Evolutionary conservation across 352 stramenopile species (phyloP).

Genomic region (Thraustochytrium sp.): DNA sequence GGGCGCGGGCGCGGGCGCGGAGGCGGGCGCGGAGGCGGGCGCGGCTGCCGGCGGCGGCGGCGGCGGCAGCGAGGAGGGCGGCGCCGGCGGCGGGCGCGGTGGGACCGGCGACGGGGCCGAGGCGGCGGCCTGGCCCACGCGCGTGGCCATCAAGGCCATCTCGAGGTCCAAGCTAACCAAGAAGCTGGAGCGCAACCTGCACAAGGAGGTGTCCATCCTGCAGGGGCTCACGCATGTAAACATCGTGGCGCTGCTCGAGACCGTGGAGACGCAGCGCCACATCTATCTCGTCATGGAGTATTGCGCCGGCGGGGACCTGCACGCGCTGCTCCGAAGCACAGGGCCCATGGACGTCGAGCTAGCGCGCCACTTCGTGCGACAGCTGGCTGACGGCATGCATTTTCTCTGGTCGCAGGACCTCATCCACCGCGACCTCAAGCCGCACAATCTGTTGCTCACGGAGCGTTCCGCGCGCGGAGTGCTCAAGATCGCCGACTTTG

Average conservation of each 20-base stretch:
- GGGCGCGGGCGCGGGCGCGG: too few relatives aligned
- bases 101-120: too few relatives aligned
- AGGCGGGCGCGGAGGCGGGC: too few relatives aligned
- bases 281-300: conserved; percentile 96
- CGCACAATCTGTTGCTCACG: conserved; percentile 86
- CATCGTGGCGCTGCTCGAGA: conserved; percentile 90
- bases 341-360: background rate
- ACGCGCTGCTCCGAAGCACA: conserved; percentile 48
- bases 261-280: conserved; percentile 86
- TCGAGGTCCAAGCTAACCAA: conserved; percentile 82
- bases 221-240: conserved; percentile 88
- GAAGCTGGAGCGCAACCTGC: conserved; percentile 90
- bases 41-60: too few relatives aligned
- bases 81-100: too few relatives aligned
- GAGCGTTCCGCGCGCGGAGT: conserved; percentile 50
- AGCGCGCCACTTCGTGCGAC: background rate
- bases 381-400: conserved; percentile 30
- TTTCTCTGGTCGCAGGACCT: conserved; percentile 49
- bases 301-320: conserved; percentile 88
- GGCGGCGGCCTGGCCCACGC: conserved; percentile 35
- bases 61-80: too few relatives aligned
- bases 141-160: conserved; percentile 89
- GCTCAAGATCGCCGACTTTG: conserved; percentile 89
- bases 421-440: conserved; percentile 84
- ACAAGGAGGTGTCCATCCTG: conserved; percentile 93